A percentile compares a stretch with the other conserved stretches of the same genome.
These are phyloP conservation scores for Shiraia bambusicola DNA, from an alignment of 2,329 filamentous ascomycete genomes.

Conservation along the genomic window DNA sequence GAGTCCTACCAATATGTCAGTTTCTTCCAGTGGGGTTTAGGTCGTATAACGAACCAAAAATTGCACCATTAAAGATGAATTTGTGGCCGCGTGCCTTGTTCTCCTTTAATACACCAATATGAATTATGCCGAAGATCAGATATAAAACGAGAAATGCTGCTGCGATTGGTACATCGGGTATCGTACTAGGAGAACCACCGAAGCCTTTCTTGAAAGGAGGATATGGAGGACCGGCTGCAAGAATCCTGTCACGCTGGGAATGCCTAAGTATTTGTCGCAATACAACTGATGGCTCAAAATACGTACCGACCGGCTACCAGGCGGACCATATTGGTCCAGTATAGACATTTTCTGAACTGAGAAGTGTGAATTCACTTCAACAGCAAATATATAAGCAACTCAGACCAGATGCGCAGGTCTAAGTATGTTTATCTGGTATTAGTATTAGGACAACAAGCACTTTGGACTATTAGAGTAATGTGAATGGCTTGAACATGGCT, in stretches of 20 bases:
- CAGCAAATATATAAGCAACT: conserved; percentile 7
- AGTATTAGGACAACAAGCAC: conserved; percentile 6
- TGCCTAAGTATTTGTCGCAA: conserved; percentile 4
- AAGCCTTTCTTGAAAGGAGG: conserved; percentile 28
- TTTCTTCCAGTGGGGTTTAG: neutral
- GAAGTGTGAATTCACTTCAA: conserved; percentile 5
- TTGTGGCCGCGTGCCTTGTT: conserved; percentile 46
- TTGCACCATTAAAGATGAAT: conserved; percentile 46
- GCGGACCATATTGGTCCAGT: conserved; percentile 8
- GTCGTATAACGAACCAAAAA: conserved; percentile 40
- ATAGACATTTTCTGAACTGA: conserved; percentile 13
- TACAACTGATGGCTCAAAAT: neutral
- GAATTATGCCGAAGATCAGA: conserved; percentile 41
- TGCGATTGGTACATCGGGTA: conserved; percentile 46
- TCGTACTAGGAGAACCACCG: conserved; percentile 29
- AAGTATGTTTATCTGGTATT: conserved; percentile 24
- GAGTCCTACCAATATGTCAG: conserved; percentile 40
- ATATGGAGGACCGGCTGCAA: conserved; percentile 30
- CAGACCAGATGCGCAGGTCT: conserved; percentile 4
- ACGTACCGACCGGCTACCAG: conserved; percentile 5
- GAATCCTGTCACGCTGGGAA: conserved; percentile 7
- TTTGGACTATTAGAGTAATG: conserved; percentile 17
- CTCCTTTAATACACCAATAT: conserved; percentile 46
- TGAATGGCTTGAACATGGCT: conserved; percentile 16
- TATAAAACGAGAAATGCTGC: conserved; percentile 47